Base-by-base conservation (phyloP, 2,329 filamentous ascomycete genomes). In the Alternaria arbusti region DNA sequence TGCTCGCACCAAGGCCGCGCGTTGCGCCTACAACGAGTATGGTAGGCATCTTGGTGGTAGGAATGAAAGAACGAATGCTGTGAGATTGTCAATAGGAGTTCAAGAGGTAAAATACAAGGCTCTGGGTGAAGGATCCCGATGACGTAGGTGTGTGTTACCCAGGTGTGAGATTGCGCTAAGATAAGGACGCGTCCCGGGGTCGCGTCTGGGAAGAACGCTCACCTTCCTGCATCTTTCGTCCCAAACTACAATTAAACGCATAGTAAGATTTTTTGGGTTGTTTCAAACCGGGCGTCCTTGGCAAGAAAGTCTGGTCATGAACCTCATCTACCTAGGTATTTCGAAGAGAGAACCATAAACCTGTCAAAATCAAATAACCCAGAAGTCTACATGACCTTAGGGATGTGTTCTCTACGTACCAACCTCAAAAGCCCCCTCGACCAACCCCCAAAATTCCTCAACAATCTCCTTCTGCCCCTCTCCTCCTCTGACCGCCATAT, bases 1-100 rank as follows among this genome's bases (percentile, higher is more conserved):
- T 82, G 17, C 87, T 86, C 52, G 86, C 86, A 4, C 90, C 90
- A 4, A 92, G 84, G 57, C 90, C 90, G 45, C 90, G 85, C 2
- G 89, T 92, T 4, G 88, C 90, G 51, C 90, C 90, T 26, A 93
- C 82, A 26, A 93, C 84, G 3, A 92, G 84, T 32, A 90, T 80
- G 36, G 82, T 84, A 45, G 73, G 61, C 75, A 78, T 78, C 3
- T 32, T 40, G 25, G 49, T 15, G 20, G 49, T 36, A 52, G 5
- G 22, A 22, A 52, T 52, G 2, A 51, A n/a, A 52, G 8, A 52
- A 40, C 13, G 49, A 40, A 15, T 40, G 30, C 28, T 40, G 8
- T 30, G 36, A 13, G 13, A 13, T 22, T 40, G 3, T 5, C 13
- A 25, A 40, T 36, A 17, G 20, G 11, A 25, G 20, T 40, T 10